phyloP scores from a whole-genome alignment of 2,329 filamentous ascomycete species.

The Hyphodiscus sp. region DNA sequence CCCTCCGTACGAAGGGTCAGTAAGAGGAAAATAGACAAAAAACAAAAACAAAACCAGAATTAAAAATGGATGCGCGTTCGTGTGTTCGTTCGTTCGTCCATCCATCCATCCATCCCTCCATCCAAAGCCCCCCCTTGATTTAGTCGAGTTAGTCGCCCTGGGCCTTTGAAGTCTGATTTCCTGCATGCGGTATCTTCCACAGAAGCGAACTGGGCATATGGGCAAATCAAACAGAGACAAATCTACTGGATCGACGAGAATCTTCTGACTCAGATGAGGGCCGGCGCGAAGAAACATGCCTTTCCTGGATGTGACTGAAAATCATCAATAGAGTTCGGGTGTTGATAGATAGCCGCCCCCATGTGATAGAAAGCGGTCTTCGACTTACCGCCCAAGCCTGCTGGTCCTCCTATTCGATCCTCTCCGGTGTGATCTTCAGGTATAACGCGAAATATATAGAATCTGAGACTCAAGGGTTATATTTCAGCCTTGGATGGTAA shows the following conservation, averaged over 20 bases:
- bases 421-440: too few relatives aligned
- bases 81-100: too few relatives aligned
- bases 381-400: not conserved
- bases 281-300: not conserved
- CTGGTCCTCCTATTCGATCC: not conserved
- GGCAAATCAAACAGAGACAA: conserved; percentile 3
- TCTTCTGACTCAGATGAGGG: conserved; percentile 10
- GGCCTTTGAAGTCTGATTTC: too few relatives aligned
- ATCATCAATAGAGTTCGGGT: not conserved
- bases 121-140: conserved; percentile 3
- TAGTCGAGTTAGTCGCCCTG: too few relatives aligned
- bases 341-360: not conserved
- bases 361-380: not conserved
- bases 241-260: conserved; percentile 1
- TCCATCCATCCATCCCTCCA: too few relatives aligned
- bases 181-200: not conserved
- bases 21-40: too few relatives aligned
- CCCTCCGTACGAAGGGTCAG: too few relatives aligned
- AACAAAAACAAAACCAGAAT: conserved; percentile 6
- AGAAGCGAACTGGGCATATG: not conserved
- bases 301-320: not conserved
- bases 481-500: too few relatives aligned
- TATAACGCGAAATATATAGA: too few relatives aligned
- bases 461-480: too few relatives aligned
- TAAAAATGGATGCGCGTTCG: conserved; percentile 22